Evolutionary conservation across 2,329 filamentous ascomycete genomes (phyloP).

Genomic region (Curvularia sp.): DNA sequence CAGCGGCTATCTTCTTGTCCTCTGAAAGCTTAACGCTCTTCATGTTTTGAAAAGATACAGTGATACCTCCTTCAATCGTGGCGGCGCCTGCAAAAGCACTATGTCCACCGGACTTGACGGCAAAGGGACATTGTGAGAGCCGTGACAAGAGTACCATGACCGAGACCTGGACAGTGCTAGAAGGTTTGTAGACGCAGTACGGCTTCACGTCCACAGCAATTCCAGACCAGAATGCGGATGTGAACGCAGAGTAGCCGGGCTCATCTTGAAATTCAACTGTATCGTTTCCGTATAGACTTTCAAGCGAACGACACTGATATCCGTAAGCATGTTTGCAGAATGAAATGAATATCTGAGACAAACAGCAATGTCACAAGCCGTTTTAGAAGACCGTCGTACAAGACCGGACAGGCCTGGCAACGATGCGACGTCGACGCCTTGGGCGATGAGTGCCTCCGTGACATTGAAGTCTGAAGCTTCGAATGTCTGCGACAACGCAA

Average conservation of each 20-base stretch:
- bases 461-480: conserved; percentile 21
- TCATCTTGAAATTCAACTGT: conserved; percentile 13
- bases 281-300: conserved; percentile 24
- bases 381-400: neutral
- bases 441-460: conserved; percentile 21
- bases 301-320: conserved; percentile 27
- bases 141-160: conserved; percentile 21
- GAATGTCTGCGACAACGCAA: conserved; percentile 1
- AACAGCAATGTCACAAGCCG: conserved; percentile 23
- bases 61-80: conserved; percentile 53
- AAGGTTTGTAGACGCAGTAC: conserved; percentile 34
- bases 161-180: conserved; percentile 20
- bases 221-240: conserved; percentile 30
- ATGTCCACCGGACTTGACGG: conserved; percentile 55
- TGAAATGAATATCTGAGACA: neutral
- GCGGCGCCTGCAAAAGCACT: conserved; percentile 47
- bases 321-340: neutral
- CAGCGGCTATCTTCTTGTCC: conserved; percentile 32
- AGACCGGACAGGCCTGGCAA: conserved; percentile 16
- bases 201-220: conserved; percentile 29
- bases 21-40: conserved; percentile 34
- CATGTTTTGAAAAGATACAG: conserved; percentile 49
- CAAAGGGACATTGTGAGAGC: conserved; percentile 44
- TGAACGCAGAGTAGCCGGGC: conserved; percentile 21
- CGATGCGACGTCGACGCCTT: conserved; percentile 20